Evolutionary conservation across 192 early-diverging fungal species (phyloP).

Genomic region (Geranomyces variabilis): DNA sequence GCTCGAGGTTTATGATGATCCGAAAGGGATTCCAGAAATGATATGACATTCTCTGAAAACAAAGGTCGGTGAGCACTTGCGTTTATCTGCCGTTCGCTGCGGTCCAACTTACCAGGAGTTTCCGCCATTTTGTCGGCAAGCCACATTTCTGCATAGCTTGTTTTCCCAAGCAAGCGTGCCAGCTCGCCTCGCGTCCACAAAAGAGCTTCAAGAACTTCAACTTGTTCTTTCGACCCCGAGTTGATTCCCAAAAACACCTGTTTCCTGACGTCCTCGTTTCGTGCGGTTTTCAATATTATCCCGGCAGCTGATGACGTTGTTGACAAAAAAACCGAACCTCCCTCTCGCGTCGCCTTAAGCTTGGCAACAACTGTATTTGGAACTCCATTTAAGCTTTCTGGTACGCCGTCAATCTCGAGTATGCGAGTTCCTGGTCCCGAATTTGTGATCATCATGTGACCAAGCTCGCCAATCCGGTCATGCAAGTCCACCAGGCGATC

Average conservation of each 20-base stretch:
- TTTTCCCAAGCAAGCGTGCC: constrained; percentile 73
- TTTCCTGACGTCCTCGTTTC: constrained; percentile 67
- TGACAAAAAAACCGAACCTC: constrained; percentile 60
- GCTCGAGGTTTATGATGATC: constrained; percentile 61
- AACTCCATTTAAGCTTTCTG: constrained; percentile 37
- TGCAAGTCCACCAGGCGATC: constrained; percentile 79
- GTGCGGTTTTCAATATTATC: constrained; percentile 60
- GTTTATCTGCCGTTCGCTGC: not conserved
- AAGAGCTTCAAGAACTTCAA: constrained; percentile 73
- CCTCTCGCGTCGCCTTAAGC: constrained; percentile 50
- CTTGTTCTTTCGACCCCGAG: constrained; percentile 63
- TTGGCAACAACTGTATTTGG: constrained; percentile 18
- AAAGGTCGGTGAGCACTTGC: constrained; percentile 4
- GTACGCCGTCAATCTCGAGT: constrained; percentile 39
- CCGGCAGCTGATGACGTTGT: constrained; percentile 39
- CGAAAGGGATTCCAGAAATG: constrained; percentile 79
- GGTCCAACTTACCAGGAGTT: constrained; percentile 60
- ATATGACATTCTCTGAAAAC: constrained; percentile 69
- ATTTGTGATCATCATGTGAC: constrained; percentile 69
- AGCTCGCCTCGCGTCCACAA: constrained; percentile 74
- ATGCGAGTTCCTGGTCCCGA: constrained; percentile 21
- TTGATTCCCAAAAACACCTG: constrained; percentile 78
- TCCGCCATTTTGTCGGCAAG: constrained; percentile 93
- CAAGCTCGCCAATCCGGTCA: constrained; percentile 76
- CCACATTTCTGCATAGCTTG: constrained; percentile 83